phyloP scores from a whole-genome alignment of 352 stramenopile species.

The Phytophthora parvispora region DNA sequence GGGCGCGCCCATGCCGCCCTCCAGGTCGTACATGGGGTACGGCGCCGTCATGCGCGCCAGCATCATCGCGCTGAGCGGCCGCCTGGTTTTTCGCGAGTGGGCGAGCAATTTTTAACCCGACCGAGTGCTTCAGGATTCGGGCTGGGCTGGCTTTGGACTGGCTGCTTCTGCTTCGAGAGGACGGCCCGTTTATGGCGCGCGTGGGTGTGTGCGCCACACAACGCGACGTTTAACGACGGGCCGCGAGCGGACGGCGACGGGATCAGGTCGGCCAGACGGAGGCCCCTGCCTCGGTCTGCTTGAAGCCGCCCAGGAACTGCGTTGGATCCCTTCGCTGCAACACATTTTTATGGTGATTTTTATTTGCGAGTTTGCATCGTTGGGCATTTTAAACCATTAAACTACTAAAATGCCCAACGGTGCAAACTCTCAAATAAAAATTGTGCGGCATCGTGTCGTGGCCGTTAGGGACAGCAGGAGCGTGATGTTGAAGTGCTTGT shows the following conservation, averaged over 20 bases:
- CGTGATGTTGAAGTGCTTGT: neutral
- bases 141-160: slow-evolving; percentile 21
- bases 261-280: neutral
- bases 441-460: too few relatives aligned
- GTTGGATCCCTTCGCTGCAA: too few relatives aligned
- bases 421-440: too few relatives aligned
- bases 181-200: slow-evolving; percentile 2
- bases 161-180: slow-evolving; percentile 10
- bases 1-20: slow-evolving; percentile 28
- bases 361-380: too few relatives aligned
- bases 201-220: slow-evolving; percentile 10
- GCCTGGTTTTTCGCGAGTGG: slow-evolving; percentile 26
- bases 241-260: neutral
- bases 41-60: slow-evolving; percentile 33
- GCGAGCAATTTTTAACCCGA: slow-evolving; percentile 18
- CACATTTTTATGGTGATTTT: too few relatives aligned
- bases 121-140: slow-evolving; percentile 4
- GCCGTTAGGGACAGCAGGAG: neutral
- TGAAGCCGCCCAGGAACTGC: neutral
- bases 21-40: slow-evolving; percentile 48
- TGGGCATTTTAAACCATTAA: neutral
- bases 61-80: slow-evolving; percentile 16
- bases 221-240: neutral
- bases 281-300: too few relatives aligned
- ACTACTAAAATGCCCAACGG: too few relatives aligned